Evolutionary conservation across 768 basidiomycete genomes (phyloP).

Genomic region (Pulveroboletus frians): DNA sequence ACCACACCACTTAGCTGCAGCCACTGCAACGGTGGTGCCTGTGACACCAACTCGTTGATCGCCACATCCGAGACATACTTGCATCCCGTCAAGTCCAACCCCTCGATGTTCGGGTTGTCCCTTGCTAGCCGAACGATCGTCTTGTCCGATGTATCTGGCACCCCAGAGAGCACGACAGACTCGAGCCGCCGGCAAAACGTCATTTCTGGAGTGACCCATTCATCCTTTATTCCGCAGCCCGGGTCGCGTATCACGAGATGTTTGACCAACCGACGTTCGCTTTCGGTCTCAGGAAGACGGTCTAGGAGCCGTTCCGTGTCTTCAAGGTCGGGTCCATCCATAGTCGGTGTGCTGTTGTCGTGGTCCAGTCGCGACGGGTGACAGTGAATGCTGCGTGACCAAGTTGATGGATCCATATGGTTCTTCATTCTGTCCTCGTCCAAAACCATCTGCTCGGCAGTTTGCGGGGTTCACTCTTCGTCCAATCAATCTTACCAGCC

Average conservation of each 20-base stretch:
- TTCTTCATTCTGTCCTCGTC: background rate
- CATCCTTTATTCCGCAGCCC: conserved; percentile 45
- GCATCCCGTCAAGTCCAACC: conserved; percentile 75
- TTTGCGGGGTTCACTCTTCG: conserved; percentile 14
- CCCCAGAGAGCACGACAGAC: conserved; percentile 63
- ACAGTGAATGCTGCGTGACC: conserved; percentile 2
- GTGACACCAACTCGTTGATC: conserved; percentile 63
- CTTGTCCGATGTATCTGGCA: conserved; percentile 61
- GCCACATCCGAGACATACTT: conserved; percentile 71
- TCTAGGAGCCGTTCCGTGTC: conserved; percentile 58
- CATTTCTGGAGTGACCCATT: conserved; percentile 54
- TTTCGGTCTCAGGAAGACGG: conserved; percentile 52
- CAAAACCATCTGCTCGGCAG: conserved; percentile 10
- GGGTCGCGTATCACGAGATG: conserved; percentile 52
- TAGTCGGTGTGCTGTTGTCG: conserved; percentile 8
- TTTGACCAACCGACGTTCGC: conserved; percentile 55
- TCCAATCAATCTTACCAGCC: background rate
- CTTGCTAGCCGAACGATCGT: conserved; percentile 60
- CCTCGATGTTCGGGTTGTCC: conserved; percentile 61
- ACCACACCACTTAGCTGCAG: conserved; percentile 65
- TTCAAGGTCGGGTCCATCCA: conserved; percentile 31
- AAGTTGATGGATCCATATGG: background rate
- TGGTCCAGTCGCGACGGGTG: background rate
- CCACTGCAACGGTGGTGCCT: conserved; percentile 65
- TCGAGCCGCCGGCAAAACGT: conserved; percentile 59